These are phyloP conservation scores for Trichophyton simii DNA, from an alignment of 2,329 filamentous ascomycete genomes.

Conservation along the genomic window DNA sequence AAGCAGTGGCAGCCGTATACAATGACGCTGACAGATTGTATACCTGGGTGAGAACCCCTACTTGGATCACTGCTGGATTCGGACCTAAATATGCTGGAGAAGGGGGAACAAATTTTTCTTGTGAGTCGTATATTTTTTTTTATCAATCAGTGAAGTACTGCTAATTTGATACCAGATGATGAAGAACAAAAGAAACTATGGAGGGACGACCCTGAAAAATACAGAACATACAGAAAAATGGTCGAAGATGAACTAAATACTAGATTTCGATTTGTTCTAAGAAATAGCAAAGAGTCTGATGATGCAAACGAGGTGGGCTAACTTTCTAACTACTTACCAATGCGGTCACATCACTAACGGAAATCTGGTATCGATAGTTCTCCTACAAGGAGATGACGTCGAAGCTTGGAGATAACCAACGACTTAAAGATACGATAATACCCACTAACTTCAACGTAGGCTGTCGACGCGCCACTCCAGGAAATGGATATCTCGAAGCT, in stretches of 20 bases:
- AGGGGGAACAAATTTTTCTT: slow-evolving; percentile 11
- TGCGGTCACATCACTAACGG: background rate
- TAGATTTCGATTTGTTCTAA: slow-evolving; percentile 12
- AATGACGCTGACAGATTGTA: slow-evolving; percentile 39
- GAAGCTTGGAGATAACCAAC: slow-evolving; percentile 10
- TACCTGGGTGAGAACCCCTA: slow-evolving; percentile 52
- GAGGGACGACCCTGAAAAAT: slow-evolving; percentile 47
- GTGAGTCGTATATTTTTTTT: slow-evolving; percentile 6
- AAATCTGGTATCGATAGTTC: slow-evolving; percentile 3
- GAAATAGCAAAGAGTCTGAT: slow-evolving; percentile 14
- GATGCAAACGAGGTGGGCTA: slow-evolving; percentile 10
- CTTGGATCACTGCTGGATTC: slow-evolving; percentile 52
- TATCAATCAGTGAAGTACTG: slow-evolving; percentile 32
- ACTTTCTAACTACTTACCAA: background rate
- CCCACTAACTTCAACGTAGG: slow-evolving; percentile 22
- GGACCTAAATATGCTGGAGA: slow-evolving; percentile 24
- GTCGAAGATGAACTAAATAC: slow-evolving; percentile 36
- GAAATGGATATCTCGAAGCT: slow-evolving; percentile 25
- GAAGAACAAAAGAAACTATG: slow-evolving; percentile 43
- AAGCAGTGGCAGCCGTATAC: slow-evolving; percentile 34
- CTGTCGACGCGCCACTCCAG: slow-evolving; percentile 29
- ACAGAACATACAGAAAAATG: slow-evolving; percentile 47
- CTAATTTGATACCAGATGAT: slow-evolving; percentile 36
- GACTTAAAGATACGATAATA: slow-evolving; percentile 13
- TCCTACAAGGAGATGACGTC: slow-evolving; percentile 12